Conservation (phyloP, 208 protist species). For the Trypanosoma cruzi region DNA sequence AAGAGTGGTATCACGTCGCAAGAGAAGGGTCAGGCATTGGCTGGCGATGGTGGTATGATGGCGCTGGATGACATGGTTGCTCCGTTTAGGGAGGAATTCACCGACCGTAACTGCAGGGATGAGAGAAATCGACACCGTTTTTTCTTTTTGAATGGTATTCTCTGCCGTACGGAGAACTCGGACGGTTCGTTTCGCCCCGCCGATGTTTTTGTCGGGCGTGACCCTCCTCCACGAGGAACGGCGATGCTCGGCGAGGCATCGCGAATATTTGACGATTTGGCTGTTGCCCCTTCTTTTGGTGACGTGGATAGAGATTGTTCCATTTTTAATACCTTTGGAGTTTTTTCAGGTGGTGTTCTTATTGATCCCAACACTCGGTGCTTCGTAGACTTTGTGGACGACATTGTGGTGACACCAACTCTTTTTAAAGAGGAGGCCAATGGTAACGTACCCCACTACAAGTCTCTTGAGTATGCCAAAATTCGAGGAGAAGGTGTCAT, state of each 20-base stretch:
- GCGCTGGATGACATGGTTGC: background rate
- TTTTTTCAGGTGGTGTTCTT: slow-evolving; percentile 67
- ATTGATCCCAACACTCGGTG: slow-evolving; percentile 30
- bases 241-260: slow-evolving; percentile 7
- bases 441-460: slow-evolving; percentile 22
- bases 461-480: slow-evolving; percentile 7
- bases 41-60: background rate
- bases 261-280: background rate
- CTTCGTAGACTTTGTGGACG: slow-evolving; percentile 63
- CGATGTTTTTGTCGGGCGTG: slow-evolving; percentile 64
- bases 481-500: slow-evolving; percentile 26
- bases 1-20: too few relatives aligned
- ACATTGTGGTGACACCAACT: slow-evolving; percentile 26
- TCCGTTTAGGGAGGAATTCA: background rate
- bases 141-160: slow-evolving; percentile 69
- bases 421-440: background rate
- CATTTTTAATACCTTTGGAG: slow-evolving; percentile 64
- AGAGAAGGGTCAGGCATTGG: background rate
- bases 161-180: slow-evolving; percentile 58
- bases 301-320: slow-evolving; percentile 39
- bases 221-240: slow-evolving; percentile 25
- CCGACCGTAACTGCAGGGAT: background rate
- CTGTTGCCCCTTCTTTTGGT: background rate
- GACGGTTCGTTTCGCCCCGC: slow-evolving; percentile 55
- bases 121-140: slow-evolving; percentile 30